A percentile compares a stretch with the other conserved stretches of the same genome.
phyloP scores from a whole-genome alignment of 2,329 filamentous ascomycete genomes.

The Botrytis porri region DNA sequence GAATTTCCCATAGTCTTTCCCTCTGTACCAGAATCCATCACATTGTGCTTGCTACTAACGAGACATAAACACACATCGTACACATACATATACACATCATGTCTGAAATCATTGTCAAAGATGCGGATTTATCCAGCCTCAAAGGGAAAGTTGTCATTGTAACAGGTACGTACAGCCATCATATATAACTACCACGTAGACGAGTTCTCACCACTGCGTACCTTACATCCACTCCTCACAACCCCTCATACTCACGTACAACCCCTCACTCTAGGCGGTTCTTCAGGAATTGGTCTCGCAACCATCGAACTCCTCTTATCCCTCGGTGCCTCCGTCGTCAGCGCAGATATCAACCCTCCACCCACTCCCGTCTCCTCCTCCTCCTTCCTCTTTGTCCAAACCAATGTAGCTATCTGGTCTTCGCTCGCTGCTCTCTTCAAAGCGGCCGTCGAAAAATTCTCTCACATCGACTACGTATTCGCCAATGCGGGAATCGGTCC shows the following conservation, averaged over 20 bases:
- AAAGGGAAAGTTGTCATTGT: slow-evolving; percentile 52
- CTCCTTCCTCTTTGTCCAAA: slow-evolving; percentile 43
- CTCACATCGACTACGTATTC: slow-evolving; percentile 31
- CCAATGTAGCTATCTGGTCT: slow-evolving; percentile 43
- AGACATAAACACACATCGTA: not conserved
- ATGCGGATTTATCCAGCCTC: slow-evolving; percentile 44
- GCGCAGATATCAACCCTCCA: slow-evolving; percentile 50
- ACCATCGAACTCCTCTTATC: slow-evolving; percentile 51
- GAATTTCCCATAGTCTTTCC: not conserved
- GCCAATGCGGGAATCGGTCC: slow-evolving; percentile 54
- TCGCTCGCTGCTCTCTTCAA: slow-evolving; percentile 52
- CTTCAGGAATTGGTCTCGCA: slow-evolving; percentile 59
- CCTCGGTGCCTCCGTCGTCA: slow-evolving; percentile 53
- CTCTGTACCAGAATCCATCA: not conserved
- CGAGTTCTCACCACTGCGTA: not conserved
- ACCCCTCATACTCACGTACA: slow-evolving; percentile 10
- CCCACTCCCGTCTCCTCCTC: slow-evolving; percentile 32
- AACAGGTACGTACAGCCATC: slow-evolving; percentile 43
- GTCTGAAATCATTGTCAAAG: slow-evolving; percentile 46
- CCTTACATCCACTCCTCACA: not conserved
- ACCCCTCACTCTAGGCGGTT: slow-evolving; percentile 45
- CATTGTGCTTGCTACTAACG: not conserved
- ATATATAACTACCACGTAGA: slow-evolving; percentile 29
- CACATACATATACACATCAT: slow-evolving; percentile 35
- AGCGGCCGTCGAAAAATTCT: slow-evolving; percentile 41